Conservation (phyloP, 495 filamentous ascomycete genomes). For the Terfezia claveryi region DNA sequence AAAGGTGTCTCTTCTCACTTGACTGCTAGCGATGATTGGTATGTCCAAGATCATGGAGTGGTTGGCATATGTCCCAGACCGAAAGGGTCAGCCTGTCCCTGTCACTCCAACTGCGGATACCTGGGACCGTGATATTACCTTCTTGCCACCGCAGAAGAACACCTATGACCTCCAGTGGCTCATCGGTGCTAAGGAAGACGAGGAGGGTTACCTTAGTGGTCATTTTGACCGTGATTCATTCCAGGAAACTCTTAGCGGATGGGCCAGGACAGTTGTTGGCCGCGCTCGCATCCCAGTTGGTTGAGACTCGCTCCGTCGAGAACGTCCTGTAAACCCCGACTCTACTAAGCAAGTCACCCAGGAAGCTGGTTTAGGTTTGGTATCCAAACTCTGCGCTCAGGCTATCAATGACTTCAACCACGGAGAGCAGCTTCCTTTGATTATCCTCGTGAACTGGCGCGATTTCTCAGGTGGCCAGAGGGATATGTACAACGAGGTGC, state of each 20-base stretch:
- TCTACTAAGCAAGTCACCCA: conserved; percentile 82
- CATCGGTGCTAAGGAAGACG: conserved; percentile 74
- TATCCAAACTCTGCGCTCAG: conserved; percentile 97
- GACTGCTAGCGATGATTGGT: conserved; percentile 93
- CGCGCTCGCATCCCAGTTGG: conserved; percentile 95
- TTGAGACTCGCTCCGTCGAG: conserved; percentile 88
- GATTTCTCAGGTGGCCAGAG: conserved; percentile 98
- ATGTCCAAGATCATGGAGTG: conserved; percentile 95
- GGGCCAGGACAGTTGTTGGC: conserved; percentile 89
- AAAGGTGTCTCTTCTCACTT: conserved; percentile 99
- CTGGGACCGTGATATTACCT: conserved; percentile 84
- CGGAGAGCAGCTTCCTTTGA: conserved; percentile 89
- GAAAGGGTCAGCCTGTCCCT: conserved; percentile 70
- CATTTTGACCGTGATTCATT: conserved; percentile 93
- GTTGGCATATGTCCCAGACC: conserved; percentile 90
- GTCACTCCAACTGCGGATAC: conserved; percentile 59
- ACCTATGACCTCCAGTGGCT: conserved; percentile 86
- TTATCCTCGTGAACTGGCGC: conserved; percentile 99
- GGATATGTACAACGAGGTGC: conserved; percentile 99
- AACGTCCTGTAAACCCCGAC: conserved; percentile 93
- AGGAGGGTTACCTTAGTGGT: conserved; percentile 68
- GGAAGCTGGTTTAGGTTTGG: conserved; percentile 96
- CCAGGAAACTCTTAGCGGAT: conserved; percentile 86
- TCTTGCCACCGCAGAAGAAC: conserved; percentile 66
- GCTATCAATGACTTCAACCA: conserved; percentile 98